Evolutionary conservation across 495 filamentous ascomycete genomes (phyloP).

Genomic region (Penicillium coprophilum): DNA sequence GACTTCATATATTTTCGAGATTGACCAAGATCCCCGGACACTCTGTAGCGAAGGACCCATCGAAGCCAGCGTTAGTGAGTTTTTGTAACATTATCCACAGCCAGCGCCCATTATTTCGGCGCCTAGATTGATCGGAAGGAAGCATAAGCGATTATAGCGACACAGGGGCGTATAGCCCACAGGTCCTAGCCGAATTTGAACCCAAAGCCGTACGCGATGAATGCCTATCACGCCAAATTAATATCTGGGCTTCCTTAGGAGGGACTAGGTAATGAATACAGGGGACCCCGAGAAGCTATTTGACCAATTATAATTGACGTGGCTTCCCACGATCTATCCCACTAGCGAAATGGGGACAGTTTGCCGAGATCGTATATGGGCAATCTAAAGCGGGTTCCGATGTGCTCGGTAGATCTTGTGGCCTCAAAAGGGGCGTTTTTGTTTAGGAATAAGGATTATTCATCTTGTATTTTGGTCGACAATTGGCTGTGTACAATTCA

Average conservation of each 20-base stretch:
- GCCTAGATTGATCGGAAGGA: too few species aligned
- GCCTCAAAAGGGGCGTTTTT: not conserved
- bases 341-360: not conserved
- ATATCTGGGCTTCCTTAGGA: not conserved
- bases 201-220: slow-evolving; percentile 4
- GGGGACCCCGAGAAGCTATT: too few species aligned
- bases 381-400: not conserved
- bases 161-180: not conserved
- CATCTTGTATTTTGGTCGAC: too few species aligned
- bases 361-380: not conserved
- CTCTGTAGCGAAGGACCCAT: not conserved
- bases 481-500: too few species aligned
- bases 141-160: too few species aligned
- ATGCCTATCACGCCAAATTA: too few species aligned
- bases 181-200: not conserved
- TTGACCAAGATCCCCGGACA: not conserved
- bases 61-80: not conserved
- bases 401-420: not conserved
- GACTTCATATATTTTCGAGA: slow-evolving; percentile 1
- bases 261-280: not conserved
- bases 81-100: not conserved
- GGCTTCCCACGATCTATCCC: not conserved
- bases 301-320: not conserved
- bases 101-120: too few species aligned
- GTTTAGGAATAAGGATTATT: too few species aligned